phyloP scores from a whole-genome alignment of 768 basidiomycete species.

The Pulveroboletus sp. region DNA sequence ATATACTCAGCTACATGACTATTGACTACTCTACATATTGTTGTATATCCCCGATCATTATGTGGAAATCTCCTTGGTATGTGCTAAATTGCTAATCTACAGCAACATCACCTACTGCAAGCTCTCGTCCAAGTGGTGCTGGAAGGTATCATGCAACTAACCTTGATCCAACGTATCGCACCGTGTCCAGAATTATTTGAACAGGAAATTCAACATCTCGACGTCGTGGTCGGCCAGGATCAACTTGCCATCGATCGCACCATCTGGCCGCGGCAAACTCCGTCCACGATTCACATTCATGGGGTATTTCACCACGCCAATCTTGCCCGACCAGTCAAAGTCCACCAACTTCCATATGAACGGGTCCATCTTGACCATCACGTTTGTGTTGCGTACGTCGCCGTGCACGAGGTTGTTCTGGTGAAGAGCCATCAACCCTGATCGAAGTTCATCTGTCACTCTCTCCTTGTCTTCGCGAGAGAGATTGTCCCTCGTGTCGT shows the following conservation, averaged over 20 bases:
- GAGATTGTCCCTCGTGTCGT: not conserved
- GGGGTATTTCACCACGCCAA: conserved; percentile 23
- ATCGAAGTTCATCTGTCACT: not conserved
- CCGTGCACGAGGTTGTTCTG: conserved; percentile 18
- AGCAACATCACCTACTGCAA: too few relatives aligned
- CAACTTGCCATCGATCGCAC: not conserved
- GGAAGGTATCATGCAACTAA: too few relatives aligned
- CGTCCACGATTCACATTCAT: not conserved
- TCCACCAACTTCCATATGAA: conserved; percentile 13
- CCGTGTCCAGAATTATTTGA: not conserved
- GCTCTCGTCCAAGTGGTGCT: too few relatives aligned
- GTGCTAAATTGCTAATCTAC: too few relatives aligned
- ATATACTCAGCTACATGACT: too few relatives aligned
- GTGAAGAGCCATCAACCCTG: conserved; percentile 12
- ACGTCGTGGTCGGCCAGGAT: not conserved
- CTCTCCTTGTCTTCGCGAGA: not conserved
- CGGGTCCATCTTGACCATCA: conserved; percentile 6
- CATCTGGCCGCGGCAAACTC: not conserved
- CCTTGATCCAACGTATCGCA: too few relatives aligned
- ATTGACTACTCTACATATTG: too few relatives aligned
- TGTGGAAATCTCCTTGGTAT: too few relatives aligned
- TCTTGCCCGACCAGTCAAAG: conserved; percentile 29
- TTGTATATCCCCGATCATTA: too few relatives aligned
- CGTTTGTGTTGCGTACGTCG: conserved; percentile 21
- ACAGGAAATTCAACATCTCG: not conserved